Percentiles rank a stretch among this genome's conserved stretches.
phyloP scores from a whole-genome alignment of 805 yeast species.

The Candida ficus region DNA sequence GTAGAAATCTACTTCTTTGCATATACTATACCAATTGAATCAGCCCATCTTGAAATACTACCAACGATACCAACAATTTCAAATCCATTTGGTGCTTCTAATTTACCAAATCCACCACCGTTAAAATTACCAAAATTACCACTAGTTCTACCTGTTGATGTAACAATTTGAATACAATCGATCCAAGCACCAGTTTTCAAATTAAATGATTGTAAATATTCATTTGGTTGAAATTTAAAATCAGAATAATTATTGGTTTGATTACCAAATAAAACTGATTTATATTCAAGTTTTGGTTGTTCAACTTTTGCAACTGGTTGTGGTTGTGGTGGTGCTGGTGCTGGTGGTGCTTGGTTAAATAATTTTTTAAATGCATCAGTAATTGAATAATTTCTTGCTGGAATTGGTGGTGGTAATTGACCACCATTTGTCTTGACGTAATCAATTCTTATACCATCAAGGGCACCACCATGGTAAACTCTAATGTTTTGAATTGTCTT shows the following conservation, averaged over 20 bases:
- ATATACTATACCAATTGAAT: constrained; percentile 68
- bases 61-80: constrained; percentile 70
- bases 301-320: constrained; percentile 5
- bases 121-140: constrained; percentile 59
- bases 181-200: constrained; percentile 84
- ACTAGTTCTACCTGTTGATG: constrained; percentile 49
- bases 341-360: constrained; percentile 1
- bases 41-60: constrained; percentile 62
- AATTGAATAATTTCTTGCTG: constrained; percentile 39
- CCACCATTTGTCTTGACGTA: constrained; percentile 10
- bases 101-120: constrained; percentile 59
- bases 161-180: constrained; percentile 75
- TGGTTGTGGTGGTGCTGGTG: background rate
- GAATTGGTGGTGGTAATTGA: constrained; percentile 42
- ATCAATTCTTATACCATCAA: constrained; percentile 72
- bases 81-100: constrained; percentile 58
- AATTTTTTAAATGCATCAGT: constrained; percentile 19
- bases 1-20: constrained; percentile 20
- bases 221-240: constrained; percentile 51
- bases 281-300: background rate
- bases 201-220: constrained; percentile 52
- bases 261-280: constrained; percentile 43
- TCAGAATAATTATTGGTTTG: constrained; percentile 49
- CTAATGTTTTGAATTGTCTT: constrained; percentile 45
- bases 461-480: constrained; percentile 67